These are phyloP conservation scores for Aspergillus udagawae DNA, from an alignment of 2,329 filamentous ascomycete species.

Conservation along the genomic window DNA sequence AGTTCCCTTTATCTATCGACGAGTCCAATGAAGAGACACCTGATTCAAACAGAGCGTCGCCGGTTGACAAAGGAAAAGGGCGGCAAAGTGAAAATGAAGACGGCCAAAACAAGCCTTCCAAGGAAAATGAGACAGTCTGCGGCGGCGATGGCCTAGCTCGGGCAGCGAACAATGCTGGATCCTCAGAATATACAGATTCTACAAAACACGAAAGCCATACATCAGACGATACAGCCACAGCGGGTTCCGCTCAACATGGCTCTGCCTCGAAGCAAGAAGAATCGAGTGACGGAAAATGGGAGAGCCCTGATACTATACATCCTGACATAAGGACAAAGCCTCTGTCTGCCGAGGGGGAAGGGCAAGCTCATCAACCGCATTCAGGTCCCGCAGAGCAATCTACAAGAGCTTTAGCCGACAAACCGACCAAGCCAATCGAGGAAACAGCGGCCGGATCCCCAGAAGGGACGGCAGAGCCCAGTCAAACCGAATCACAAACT, in stretches of 20 bases:
- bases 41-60: not conserved
- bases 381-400: not conserved
- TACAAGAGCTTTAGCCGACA: not conserved
- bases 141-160: not conserved
- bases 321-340: not conserved
- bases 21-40: not conserved
- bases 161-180: not conserved
- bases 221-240: not conserved
- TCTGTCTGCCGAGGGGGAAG: not conserved
- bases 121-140: not conserved
- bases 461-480: not conserved
- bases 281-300: not conserved
- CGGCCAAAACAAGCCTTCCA: no score
- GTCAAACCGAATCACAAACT: not conserved
- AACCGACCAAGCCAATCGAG: not conserved
- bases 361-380: not conserved
- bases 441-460: not conserved
- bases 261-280: not conserved
- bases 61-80: not conserved
- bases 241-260: not conserved
- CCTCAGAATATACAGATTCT: not conserved
- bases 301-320: not conserved
- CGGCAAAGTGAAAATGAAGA: not conserved
- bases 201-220: not conserved
- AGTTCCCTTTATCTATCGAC: slow-evolving; percentile 60